Base-by-base conservation (phyloP, 2,329 filamentous ascomycete genomes). In the Tolypocladium nubicola region DNA sequence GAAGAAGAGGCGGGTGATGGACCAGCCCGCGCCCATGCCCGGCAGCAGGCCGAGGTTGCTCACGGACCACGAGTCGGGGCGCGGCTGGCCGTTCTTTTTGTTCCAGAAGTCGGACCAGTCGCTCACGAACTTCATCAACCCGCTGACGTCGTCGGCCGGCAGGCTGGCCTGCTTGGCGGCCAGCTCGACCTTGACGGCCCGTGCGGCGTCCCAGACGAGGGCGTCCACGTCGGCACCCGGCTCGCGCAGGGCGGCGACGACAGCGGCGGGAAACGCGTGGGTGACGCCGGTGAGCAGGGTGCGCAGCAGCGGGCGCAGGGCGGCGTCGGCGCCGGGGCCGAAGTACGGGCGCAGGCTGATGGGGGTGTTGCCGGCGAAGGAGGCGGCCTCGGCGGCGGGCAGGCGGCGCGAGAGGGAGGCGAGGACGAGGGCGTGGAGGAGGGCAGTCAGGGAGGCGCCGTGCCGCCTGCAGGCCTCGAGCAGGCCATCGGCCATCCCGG, bases 1-100 rank as follows among this genome's bases (percentile, higher is more conserved):
- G 63, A 83, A 82, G 16, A 80, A 61, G 21, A 72, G 65, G n/a
- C 76, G 72, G 6, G 71, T 70, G 26, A 81, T 72, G 2, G 60
- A 62, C 72, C 73, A 75, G 4, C 52, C 58, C 1, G 57, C 59
- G 2, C 45, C 59, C 1, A 61, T 8, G 47, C 60, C 57, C 6
- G 67, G 63, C n/a, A 78, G 63, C 16, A 70, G 69, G 1, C 81
- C 81, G 6, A 82, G 59, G 62, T 83, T 84, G 59, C 77, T 82
- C 5, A 83, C 62, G 59, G 78, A 76, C 75, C 79, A 83, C 1
- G 77, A 76, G 3, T 63, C 62, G 2, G 70, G 65, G 11, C 79
- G 73, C 14, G 68, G 62, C 56, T 70, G 65, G 1, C 79, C 79
- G 19, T 81, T 64, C 61, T 75, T 76, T 1, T 65, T 63, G 4